Conservation (phyloP, 345 rosid genomes). For the Cardamine resedifolia region DNA sequence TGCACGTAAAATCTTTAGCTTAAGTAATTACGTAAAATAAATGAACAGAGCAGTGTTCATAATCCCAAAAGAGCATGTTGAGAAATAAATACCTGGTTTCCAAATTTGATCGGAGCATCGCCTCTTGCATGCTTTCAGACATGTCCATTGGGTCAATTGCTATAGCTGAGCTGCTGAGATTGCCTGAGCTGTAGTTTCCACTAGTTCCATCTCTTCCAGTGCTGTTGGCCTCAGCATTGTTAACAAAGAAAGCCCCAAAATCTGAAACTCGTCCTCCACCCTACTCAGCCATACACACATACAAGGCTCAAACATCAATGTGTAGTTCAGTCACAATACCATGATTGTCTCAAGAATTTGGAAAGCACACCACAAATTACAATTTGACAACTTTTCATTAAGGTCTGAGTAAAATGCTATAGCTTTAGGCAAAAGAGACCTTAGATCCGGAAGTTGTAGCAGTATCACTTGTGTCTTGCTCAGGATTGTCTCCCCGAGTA, state of each 20-base stretch:
- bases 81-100: constrained; percentile 88
- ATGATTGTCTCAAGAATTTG: constrained; percentile 3
- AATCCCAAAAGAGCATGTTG: background rate
- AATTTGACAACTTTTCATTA: background rate
- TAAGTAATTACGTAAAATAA: constrained; percentile 20
- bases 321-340: background rate
- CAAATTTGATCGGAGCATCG: constrained; percentile 91
- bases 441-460: constrained; percentile 47
- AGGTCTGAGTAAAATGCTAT: background rate
- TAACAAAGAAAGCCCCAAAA: constrained; percentile 80
- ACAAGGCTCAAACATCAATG: constrained; percentile 10
- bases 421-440: constrained; percentile 37
- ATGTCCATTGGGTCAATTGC: constrained; percentile 90
- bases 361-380: too few species aligned
- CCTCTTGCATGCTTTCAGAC: constrained; percentile 98
- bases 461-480: constrained; percentile 75
- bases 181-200: constrained; percentile 44
- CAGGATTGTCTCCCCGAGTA: constrained; percentile 45
- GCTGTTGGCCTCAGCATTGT: constrained; percentile 56
- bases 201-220: constrained; percentile 49
- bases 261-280: constrained; percentile 61
- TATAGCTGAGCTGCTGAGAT: constrained; percentile 39
- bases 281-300: constrained; percentile 45
- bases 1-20: constrained; percentile 36
- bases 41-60: background rate